These are phyloP conservation scores for Cladophialophora yegresii DNA, from an alignment of 2,329 filamentous ascomycete species.

Conservation along the genomic window DNA sequence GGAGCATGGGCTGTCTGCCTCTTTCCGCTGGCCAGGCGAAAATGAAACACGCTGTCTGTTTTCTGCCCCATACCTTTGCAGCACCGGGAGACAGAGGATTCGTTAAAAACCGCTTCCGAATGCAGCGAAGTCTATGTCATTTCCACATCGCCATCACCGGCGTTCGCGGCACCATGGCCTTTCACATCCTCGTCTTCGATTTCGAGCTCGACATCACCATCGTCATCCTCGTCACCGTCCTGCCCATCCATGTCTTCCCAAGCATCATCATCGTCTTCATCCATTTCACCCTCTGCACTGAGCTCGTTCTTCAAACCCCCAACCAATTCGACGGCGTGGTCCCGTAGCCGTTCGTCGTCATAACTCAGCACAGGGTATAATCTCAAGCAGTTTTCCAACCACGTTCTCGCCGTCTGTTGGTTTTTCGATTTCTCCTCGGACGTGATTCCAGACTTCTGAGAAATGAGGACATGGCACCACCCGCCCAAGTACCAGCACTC, in stretches of 20 bases:
- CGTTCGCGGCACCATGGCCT: slow-evolving; percentile 43
- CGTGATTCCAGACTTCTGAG: slow-evolving; percentile 47
- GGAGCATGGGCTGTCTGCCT: not conserved
- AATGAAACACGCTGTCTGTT: not conserved
- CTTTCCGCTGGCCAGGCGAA: not conserved
- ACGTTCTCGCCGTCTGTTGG: slow-evolving; percentile 62
- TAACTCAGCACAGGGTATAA: slow-evolving; percentile 80
- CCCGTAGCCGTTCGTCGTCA: slow-evolving; percentile 54
- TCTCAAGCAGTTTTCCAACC: slow-evolving; percentile 77
- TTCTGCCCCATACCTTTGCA: not conserved
- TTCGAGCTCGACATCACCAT: slow-evolving; percentile 31
- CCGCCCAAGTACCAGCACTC: slow-evolving; percentile 97
- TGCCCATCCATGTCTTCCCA: slow-evolving; percentile 60
- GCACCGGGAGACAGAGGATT: not conserved
- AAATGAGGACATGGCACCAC: slow-evolving; percentile 80
- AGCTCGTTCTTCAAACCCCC: slow-evolving; percentile 64
- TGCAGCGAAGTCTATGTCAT: slow-evolving; percentile 15
- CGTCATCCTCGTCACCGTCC: slow-evolving; percentile 44
- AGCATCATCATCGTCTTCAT: slow-evolving; percentile 56
- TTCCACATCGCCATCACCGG: slow-evolving; percentile 31
- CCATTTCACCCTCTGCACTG: slow-evolving; percentile 61
- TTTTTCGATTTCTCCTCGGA: slow-evolving; percentile 40
- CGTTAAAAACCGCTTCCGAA: not conserved
- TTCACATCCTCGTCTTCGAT: slow-evolving; percentile 47
- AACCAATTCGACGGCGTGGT: slow-evolving; percentile 49